These are phyloP conservation scores for Sambucus nigra DNA, from an alignment of 129 eudicot species.

Conservation along the genomic window DNA sequence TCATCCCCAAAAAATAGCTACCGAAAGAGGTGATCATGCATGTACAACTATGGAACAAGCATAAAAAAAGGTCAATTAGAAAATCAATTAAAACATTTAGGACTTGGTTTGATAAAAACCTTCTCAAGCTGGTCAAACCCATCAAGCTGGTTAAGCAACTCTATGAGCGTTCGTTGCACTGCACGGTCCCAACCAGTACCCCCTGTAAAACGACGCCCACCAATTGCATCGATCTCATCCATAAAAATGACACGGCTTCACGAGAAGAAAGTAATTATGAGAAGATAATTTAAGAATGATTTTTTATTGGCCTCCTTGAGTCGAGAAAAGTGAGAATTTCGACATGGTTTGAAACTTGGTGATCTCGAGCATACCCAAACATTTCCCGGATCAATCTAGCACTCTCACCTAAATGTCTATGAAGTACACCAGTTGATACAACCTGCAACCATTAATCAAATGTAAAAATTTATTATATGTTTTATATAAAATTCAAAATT, in stretches of 20 bases:
- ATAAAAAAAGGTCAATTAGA: neutral
- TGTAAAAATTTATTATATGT: neutral
- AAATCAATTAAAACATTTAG: neutral
- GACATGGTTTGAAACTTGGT: slow-evolving; percentile 33
- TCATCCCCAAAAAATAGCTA: neutral
- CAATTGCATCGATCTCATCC: slow-evolving; percentile 98
- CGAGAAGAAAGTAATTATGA: slow-evolving; percentile 14
- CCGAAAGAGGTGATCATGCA: neutral
- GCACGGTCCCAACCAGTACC: slow-evolving; percentile 99
- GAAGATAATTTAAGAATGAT: neutral
- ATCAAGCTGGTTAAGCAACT: slow-evolving; percentile 86
- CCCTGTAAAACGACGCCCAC: slow-evolving; percentile 95
- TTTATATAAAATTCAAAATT: neutral
- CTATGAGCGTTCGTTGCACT: slow-evolving; percentile 96
- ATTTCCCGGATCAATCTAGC: slow-evolving; percentile 95
- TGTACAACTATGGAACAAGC: too few relatives aligned
- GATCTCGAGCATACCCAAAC: slow-evolving; percentile 97
- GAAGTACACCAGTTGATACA: slow-evolving; percentile 91
- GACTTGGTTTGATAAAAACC: slow-evolving; percentile 22
- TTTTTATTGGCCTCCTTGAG: neutral
- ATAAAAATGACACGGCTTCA: slow-evolving; percentile 96
- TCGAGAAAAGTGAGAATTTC: neutral
- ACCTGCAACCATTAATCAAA: slow-evolving; percentile 37
- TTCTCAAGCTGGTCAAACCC: slow-evolving; percentile 97
- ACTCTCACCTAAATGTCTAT: slow-evolving; percentile 96